Conservation (phyloP, 2,329 filamentous ascomycete genomes). For the Claviceps pazoutovae region DNA sequence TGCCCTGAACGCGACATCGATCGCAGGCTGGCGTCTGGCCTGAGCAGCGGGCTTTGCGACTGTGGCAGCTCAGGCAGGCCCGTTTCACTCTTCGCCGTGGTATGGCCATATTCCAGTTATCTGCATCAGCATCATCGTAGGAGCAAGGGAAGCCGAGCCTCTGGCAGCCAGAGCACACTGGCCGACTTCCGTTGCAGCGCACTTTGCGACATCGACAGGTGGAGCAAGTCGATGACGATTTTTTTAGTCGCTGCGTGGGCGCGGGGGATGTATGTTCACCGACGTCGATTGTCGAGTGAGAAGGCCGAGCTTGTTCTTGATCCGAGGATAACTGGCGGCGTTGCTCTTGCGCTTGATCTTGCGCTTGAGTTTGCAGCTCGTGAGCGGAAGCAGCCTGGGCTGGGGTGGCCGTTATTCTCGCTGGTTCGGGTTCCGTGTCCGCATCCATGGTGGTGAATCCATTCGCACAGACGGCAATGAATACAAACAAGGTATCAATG, state of each 20-base stretch:
- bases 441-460: constrained; percentile 3
- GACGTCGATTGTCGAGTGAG: neutral
- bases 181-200: constrained; percentile 39
- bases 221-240: constrained; percentile 35
- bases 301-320: neutral
- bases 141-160: constrained; percentile 43
- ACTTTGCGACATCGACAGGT: constrained; percentile 44
- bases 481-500: too few relatives aligned
- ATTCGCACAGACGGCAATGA: neutral
- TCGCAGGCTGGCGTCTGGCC: constrained; percentile 43
- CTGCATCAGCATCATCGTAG: constrained; percentile 34
- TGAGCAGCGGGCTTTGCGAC: constrained; percentile 43
- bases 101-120: constrained; percentile 29
- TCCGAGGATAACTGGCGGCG: neutral
- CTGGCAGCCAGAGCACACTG: constrained; percentile 43
- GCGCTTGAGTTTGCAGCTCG: neutral
- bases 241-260: constrained; percentile 23
- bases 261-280: constrained; percentile 5
- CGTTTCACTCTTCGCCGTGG: constrained; percentile 40
- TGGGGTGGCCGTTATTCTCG: neutral
- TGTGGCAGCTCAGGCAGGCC: constrained; percentile 44
- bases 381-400: neutral
- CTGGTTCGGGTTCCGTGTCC: constrained; percentile 2
- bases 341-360: too few relatives aligned
- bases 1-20: constrained; percentile 33